Evolutionary conservation across 2,329 filamentous ascomycete genomes (phyloP), one percentile per base, ranked within the genome.

Genomic region (Juglanconis juglandina): DNA sequence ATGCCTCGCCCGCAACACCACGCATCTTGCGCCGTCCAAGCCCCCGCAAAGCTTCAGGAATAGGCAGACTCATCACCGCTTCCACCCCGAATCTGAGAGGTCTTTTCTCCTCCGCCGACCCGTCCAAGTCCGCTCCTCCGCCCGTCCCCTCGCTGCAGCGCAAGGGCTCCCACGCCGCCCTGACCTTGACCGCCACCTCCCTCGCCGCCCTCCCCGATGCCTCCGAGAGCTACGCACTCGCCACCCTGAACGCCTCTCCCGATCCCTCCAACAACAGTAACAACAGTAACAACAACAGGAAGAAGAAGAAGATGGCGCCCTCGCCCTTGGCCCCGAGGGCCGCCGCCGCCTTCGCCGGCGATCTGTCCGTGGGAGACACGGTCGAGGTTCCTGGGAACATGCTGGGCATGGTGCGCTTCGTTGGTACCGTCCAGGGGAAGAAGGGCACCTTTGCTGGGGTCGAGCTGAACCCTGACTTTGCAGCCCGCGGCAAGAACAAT

Each of bases 361-460:
- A 79, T 63, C 75, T 96, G 63, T 82, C 87, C 65, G 81, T 95
- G 46, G 94, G 94, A 66, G 94, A 97, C 71, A 74, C 81, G 39
- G 94, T 97, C 64, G 93, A 97, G 67, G 94, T 97, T 51, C 93
- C 94, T 1, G 95, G 95, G 47, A 91, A 89, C 72, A 96, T 99
- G 92, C 81, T 89, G 66, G 95, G 95, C 53, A 89, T 86, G 2
- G 88, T 98, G 66, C 94, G 90, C 72, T 99, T 96, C 71, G 80
- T 98, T 63, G 95, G 95, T 49, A 80, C 81, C 44, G 94, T 99
- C 46, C 85, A 87, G 67, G 93, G 93, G 64, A 97, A 96, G 79
- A 92, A 90, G 67, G 95, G 95, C 54, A 84, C 85, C 24, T 99
- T 99, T 79, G 92, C 91, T 37, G 95, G 95, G 50, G 91, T 99